phyloP scores from a whole-genome alignment of 768 basidiomycete genomes.

The Neoboletus subvelutipes region DNA sequence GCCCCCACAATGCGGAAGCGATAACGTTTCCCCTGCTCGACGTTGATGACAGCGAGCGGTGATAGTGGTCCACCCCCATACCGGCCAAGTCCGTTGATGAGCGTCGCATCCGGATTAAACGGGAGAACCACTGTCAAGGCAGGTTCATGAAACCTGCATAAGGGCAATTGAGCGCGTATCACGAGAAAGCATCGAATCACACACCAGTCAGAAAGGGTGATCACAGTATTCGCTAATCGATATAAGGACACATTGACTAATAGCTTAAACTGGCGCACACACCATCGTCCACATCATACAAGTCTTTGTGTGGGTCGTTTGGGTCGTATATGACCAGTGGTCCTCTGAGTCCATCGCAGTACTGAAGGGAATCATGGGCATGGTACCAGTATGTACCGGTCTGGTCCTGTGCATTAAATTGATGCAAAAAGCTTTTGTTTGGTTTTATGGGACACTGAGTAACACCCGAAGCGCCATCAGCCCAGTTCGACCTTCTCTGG shows the following conservation, averaged over 20 bases:
- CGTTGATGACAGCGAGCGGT: slow-evolving; percentile 36
- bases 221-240: slow-evolving; percentile 36
- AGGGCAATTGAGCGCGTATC: slow-evolving; percentile 27
- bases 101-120: slow-evolving; percentile 26
- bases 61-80: slow-evolving; percentile 33
- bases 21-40: slow-evolving; percentile 35
- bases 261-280: neutral
- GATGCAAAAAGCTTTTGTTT: slow-evolving; percentile 20
- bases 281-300: slow-evolving; percentile 49
- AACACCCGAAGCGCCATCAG: slow-evolving; percentile 43
- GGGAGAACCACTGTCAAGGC: slow-evolving; percentile 14
- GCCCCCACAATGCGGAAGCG: slow-evolving; percentile 37
- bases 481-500: slow-evolving; percentile 42
- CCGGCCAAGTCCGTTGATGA: slow-evolving; percentile 42
- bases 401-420: slow-evolving; percentile 22
- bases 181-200: slow-evolving; percentile 1
- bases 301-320: slow-evolving; percentile 34
- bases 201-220: slow-evolving; percentile 38
- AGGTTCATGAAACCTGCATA: slow-evolving; percentile 15
- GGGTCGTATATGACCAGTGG: slow-evolving; percentile 43
- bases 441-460: slow-evolving; percentile 33
- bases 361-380: slow-evolving; percentile 38
- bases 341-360: slow-evolving; percentile 31
- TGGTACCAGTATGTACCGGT: slow-evolving; percentile 38
- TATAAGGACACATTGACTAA: neutral